Conservation (phyloP, 208 protist genomes). For the Crithidia brevicula region DNA sequence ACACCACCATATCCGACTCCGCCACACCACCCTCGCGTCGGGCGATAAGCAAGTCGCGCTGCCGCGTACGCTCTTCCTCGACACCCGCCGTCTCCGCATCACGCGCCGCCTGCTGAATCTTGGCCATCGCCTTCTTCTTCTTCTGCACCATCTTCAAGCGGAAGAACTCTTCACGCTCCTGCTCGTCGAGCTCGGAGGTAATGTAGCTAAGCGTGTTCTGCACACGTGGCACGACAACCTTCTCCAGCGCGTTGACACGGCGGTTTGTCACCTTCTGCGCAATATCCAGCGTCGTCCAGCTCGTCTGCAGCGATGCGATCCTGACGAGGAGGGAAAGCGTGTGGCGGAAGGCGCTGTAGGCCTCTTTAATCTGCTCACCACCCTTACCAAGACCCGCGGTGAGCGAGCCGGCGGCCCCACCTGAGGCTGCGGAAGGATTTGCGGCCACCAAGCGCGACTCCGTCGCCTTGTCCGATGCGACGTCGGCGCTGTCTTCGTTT, state of each 20-base stretch:
- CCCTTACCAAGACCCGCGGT: slow-evolving; percentile 95
- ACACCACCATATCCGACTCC: slow-evolving; percentile 82
- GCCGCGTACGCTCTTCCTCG: slow-evolving; percentile 34
- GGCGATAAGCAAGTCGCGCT: slow-evolving; percentile 28
- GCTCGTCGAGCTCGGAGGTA: slow-evolving; percentile 98
- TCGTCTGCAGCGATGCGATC: slow-evolving; percentile 97
- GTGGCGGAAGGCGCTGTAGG: slow-evolving; percentile 88
- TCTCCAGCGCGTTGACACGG: slow-evolving; percentile 99
- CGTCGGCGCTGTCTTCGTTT: slow-evolving; percentile 37
- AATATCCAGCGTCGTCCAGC: slow-evolving; percentile 97
- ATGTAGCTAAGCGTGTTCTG: slow-evolving; percentile 99
- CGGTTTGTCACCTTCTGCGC: slow-evolving; percentile 99
- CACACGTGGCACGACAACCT: slow-evolving; percentile 98
- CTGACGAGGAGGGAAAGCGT: slow-evolving; percentile 94
- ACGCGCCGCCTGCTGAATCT: slow-evolving; percentile 38
- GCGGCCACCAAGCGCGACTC: slow-evolving; percentile 10
- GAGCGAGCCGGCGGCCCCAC: slow-evolving; percentile 30
- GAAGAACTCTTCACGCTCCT: slow-evolving; percentile 99
- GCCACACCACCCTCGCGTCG: slow-evolving; percentile 47
- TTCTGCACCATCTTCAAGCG: slow-evolving; percentile 98
- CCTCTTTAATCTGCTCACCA: slow-evolving; percentile 96
- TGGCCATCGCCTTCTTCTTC: slow-evolving; percentile 93
- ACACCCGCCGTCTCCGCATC: slow-evolving; percentile 42
- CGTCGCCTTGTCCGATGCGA: slow-evolving; percentile 1
- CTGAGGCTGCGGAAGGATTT: slow-evolving; percentile 10